These are phyloP conservation scores for Pseudogymnoascus destructans DNA, from an alignment of 2,329 filamentous ascomycete genomes.

Conservation along the genomic window DNA sequence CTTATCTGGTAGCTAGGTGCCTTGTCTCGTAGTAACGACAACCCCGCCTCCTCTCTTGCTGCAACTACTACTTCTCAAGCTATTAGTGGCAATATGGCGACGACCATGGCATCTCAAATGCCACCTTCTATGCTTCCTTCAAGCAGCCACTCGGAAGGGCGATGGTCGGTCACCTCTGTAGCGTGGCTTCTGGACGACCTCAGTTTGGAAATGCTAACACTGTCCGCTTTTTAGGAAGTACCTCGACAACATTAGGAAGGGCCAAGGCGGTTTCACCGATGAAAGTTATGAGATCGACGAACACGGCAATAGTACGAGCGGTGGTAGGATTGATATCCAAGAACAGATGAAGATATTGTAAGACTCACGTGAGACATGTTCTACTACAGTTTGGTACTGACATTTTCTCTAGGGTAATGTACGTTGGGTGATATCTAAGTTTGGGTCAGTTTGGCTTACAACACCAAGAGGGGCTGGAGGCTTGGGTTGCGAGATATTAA, in stretches of 20 bases:
- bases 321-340: slow-evolving; percentile 30
- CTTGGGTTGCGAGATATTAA: slow-evolving; percentile 89
- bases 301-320: slow-evolving; percentile 1
- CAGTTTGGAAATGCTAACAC: neutral
- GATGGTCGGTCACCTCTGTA: neutral
- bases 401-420: slow-evolving; percentile 23
- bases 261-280: slow-evolving; percentile 70
- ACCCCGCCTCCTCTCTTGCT: neutral
- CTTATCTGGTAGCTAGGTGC: slow-evolving; percentile 3
- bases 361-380: slow-evolving; percentile 11
- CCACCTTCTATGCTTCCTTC: neutral
- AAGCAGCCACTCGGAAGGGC: neutral
- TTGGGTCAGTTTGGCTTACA: neutral
- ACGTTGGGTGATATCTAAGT: slow-evolving; percentile 30
- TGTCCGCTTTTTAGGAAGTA: slow-evolving; percentile 30
- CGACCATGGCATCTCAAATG: neutral
- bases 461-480: slow-evolving; percentile 73
- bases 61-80: neutral
- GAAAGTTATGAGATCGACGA: slow-evolving; percentile 29
- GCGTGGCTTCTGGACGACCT: neutral
- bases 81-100: neutral
- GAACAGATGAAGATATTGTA: slow-evolving; percentile 65
- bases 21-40: slow-evolving; percentile 2
- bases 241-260: slow-evolving; percentile 66
- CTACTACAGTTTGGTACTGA: neutral